phyloP scores from a whole-genome alignment of 495 filamentous ascomycete species.

The Hypoxylon subgilvum region DNA sequence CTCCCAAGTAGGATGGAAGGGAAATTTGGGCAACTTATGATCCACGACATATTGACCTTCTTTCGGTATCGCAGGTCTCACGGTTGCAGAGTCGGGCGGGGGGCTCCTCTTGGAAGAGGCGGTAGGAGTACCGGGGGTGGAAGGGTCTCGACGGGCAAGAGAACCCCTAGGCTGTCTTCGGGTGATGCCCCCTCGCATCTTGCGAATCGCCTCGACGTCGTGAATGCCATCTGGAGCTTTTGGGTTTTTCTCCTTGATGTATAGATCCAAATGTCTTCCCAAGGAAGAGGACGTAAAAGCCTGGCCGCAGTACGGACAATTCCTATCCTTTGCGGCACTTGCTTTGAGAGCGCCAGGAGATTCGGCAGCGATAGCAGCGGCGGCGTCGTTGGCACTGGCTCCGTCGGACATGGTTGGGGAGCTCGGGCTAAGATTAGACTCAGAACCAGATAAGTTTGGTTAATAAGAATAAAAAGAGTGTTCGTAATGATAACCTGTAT shows the following conservation, averaged over 20 bases:
- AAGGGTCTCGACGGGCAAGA: conserved; percentile 56
- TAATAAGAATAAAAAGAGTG: too few species aligned
- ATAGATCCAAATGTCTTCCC: conserved; percentile 90
- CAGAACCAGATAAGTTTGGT: background rate
- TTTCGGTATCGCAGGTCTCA: conserved; percentile 41
- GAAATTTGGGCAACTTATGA: conserved; percentile 61
- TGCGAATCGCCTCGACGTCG: conserved; percentile 83
- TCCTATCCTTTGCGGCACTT: conserved; percentile 71
- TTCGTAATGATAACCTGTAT: too few species aligned
- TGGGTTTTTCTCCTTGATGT: conserved; percentile 85
- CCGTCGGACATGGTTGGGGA: conserved; percentile 28
- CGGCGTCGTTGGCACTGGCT: conserved; percentile 25
- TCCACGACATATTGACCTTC: conserved; percentile 53
- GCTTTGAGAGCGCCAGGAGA: conserved; percentile 43
- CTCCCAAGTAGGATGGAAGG: conserved; percentile 69
- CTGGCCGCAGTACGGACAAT: conserved; percentile 83
- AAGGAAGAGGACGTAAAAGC: conserved; percentile 89
- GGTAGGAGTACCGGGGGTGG: conserved; percentile 54
- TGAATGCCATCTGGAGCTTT: conserved; percentile 84
- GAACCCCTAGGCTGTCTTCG: conserved; percentile 74
- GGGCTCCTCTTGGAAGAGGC: conserved; percentile 41
- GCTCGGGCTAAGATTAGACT: conserved; percentile 1
- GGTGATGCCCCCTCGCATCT: conserved; percentile 80
- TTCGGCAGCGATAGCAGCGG: conserved; percentile 35
- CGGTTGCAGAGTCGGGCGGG: conserved; percentile 20